Evolutionary conservation across 2,329 filamentous ascomycete species (phyloP).

Genomic region (Capronia americana): DNA sequence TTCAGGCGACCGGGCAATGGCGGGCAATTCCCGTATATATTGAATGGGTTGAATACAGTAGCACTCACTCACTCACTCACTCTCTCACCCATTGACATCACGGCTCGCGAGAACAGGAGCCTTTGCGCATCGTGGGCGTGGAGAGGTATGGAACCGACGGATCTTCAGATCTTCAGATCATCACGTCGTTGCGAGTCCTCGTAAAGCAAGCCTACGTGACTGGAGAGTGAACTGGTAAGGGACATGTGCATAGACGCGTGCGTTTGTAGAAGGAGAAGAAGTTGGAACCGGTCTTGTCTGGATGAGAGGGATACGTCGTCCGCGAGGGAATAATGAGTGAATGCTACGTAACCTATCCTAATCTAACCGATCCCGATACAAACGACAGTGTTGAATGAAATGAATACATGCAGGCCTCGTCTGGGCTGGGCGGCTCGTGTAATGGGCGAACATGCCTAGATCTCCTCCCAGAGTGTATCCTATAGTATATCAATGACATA

Average conservation of each 20-base stretch:
- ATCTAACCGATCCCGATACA: background rate
- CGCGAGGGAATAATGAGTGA: background rate
- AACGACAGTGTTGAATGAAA: slow-evolving; percentile 9
- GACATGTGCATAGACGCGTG: background rate
- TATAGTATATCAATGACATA: background rate
- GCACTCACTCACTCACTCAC: too few species aligned
- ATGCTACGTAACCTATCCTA: background rate
- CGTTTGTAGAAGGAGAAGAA: background rate
- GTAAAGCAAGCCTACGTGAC: background rate
- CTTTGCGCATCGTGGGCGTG: too few species aligned
- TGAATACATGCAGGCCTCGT: background rate
- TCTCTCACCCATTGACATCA: background rate
- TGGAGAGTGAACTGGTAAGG: background rate
- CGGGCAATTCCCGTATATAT: too few species aligned
- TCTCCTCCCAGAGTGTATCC: background rate
- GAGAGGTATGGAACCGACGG: too few species aligned
- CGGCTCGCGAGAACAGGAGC: too few species aligned
- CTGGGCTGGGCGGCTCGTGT: background rate
- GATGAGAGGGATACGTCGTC: background rate
- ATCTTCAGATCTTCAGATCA: background rate
- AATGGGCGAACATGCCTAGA: background rate
- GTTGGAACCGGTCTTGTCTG: background rate
- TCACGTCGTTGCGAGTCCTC: background rate
- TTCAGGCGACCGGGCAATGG: too few species aligned
- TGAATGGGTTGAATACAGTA: too few species aligned